A percentile compares a stretch with the other conserved stretches of the same genome.
phyloP scores from a whole-genome alignment of 768 basidiomycete genomes.

The Leccinum disarticulatum region DNA sequence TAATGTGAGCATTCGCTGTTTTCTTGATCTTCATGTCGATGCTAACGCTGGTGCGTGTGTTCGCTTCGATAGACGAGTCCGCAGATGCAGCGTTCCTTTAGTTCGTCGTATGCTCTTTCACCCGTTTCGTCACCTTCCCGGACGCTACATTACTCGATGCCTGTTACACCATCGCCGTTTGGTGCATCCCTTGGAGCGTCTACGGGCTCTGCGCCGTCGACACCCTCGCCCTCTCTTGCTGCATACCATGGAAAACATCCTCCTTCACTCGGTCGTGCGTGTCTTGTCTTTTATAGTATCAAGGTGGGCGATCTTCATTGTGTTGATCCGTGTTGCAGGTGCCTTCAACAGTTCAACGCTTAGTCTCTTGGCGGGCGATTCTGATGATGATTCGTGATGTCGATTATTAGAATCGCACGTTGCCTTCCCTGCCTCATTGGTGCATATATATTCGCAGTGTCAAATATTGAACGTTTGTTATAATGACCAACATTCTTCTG shows the following conservation, averaged over 20 bases:
- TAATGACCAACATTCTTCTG: background rate
- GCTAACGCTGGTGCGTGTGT: background rate
- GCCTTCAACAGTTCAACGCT: slow-evolving; percentile 30
- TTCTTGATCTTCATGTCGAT: background rate
- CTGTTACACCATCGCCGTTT: slow-evolving; percentile 40
- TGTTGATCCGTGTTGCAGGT: slow-evolving; percentile 14
- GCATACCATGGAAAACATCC: slow-evolving; percentile 41
- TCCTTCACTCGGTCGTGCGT: slow-evolving; percentile 37
- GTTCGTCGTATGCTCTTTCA: slow-evolving; percentile 31
- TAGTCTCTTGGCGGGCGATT: slow-evolving; percentile 27
- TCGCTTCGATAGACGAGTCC: slow-evolving; percentile 22
- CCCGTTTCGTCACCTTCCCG: slow-evolving; percentile 34
- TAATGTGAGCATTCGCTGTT: slow-evolving; percentile 13
- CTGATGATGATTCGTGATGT: slow-evolving; percentile 31
- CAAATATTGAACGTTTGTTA: slow-evolving; percentile 1
- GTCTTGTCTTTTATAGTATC: background rate
- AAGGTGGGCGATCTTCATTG: background rate
- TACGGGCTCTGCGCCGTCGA: slow-evolving; percentile 30
- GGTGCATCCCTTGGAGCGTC: slow-evolving; percentile 34
- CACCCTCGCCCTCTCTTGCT: slow-evolving; percentile 39
- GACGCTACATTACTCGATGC: slow-evolving; percentile 34
- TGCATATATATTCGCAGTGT: slow-evolving; percentile 14
- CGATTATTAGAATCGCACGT: background rate
- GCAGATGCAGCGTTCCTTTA: slow-evolving; percentile 29
- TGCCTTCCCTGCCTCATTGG: background rate